Evolutionary conservation across 306 rosid species (phyloP).

Genomic region (Trichosanthes cucumerina): DNA sequence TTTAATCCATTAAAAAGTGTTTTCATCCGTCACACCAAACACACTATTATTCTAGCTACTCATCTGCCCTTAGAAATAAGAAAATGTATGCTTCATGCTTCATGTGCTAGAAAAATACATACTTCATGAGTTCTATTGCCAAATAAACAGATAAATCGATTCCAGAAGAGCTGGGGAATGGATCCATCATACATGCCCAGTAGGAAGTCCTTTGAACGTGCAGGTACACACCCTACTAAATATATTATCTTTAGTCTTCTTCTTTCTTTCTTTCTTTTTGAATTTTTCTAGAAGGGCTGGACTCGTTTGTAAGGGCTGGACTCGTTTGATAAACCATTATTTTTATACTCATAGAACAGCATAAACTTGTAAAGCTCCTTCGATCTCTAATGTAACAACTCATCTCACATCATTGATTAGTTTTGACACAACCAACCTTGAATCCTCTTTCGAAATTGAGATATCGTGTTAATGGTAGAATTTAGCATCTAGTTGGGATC

Average conservation of each 20-base stretch:
- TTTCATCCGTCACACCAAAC: background rate
- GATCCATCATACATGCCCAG: conserved; percentile 87
- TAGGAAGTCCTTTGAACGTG: conserved; percentile 90
- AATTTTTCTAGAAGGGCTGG: background rate
- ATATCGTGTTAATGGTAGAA: background rate
- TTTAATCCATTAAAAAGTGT: background rate
- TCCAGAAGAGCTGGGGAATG: conserved; percentile 95
- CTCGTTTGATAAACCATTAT: background rate
- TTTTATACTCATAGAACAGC: too few species aligned
- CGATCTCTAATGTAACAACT: background rate
- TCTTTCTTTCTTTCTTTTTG: too few species aligned
- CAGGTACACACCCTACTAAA: conserved; percentile 36
- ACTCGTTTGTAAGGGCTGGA: background rate
- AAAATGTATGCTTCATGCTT: background rate
- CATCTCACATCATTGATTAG: background rate
- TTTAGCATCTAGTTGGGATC: background rate
- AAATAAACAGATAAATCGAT: conserved; percentile 49
- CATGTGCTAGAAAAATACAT: background rate
- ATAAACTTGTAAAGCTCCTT: background rate
- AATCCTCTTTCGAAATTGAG: background rate
- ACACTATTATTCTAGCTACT: background rate
- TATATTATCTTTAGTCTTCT: background rate
- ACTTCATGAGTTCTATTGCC: background rate
- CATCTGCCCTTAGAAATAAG: background rate
- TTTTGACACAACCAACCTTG: background rate